These are phyloP conservation scores for Chloranthus sessilifolius DNA, from an alignment of 164 flowering plant species.

Conservation along the genomic window DNA sequence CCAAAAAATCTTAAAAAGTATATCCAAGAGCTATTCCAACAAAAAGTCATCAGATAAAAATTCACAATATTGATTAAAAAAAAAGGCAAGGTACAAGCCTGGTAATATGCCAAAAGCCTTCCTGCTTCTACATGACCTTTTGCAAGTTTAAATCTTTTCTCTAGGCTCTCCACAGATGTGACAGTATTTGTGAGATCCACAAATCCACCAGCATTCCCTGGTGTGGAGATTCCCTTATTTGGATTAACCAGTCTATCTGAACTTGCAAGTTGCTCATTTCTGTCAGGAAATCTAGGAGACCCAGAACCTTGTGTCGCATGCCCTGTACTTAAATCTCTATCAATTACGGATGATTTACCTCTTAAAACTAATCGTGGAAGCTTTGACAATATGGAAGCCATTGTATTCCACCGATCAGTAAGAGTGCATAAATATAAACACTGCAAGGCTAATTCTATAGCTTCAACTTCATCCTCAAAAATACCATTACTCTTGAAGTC, in stretches of 20 bases:
- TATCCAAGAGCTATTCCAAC: too few species aligned
- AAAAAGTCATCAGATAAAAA: too few species aligned
- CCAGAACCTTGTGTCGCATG: conserved; percentile 1
- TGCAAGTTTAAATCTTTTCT: conserved; percentile 57
- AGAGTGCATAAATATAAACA: conserved; percentile 64
- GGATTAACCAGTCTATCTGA: not conserved
- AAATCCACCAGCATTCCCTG: conserved; percentile 8
- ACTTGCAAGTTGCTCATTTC: not conserved
- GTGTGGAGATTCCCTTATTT: conserved; percentile 2
- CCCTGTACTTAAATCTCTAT: not conserved
- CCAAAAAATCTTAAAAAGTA: too few species aligned
- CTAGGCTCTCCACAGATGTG: conserved; percentile 30
- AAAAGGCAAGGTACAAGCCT: conserved; percentile 31
- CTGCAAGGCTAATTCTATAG: conserved; percentile 62
- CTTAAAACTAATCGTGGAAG: conserved; percentile 47
- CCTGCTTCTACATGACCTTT: conserved; percentile 95
- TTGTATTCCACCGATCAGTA: conserved; percentile 75
- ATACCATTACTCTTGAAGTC: conserved; percentile 31
- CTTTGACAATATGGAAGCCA: conserved; percentile 71
- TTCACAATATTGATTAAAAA: not conserved
- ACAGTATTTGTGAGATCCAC: conserved; percentile 35
- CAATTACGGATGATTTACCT: conserved; percentile 32
- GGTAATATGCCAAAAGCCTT: conserved; percentile 81
- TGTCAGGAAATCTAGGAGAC: not conserved
- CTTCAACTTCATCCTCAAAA: conserved; percentile 70